phyloP scores from a whole-genome alignment of 177 flowering plant genomes.

The Telopea speciosissima region DNA sequence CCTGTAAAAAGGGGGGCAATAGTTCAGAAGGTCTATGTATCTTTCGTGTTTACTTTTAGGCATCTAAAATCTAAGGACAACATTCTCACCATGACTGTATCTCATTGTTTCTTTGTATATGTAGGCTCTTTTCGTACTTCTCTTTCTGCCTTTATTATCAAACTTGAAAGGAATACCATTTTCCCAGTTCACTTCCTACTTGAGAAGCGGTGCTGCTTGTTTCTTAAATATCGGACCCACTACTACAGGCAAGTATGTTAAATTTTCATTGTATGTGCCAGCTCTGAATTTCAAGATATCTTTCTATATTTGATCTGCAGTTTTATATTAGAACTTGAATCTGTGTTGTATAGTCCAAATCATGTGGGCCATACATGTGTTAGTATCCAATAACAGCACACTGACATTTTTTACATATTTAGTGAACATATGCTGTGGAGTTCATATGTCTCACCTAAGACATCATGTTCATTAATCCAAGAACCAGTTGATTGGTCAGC shows the following conservation, averaged over 20 bases:
- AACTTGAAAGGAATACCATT: conserved; percentile 78
- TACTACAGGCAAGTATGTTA: conserved; percentile 33
- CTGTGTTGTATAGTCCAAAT: background rate
- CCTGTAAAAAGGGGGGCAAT: no score
- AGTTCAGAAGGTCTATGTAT: background rate
- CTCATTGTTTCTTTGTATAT: conserved; percentile 11
- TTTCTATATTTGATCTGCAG: background rate
- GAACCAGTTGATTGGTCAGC: no score
- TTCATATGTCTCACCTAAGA: no score
- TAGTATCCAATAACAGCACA: no score
- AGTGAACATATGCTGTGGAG: no score
- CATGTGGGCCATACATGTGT: no score
- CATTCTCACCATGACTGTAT: conserved; percentile 4
- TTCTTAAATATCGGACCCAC: conserved; percentile 53
- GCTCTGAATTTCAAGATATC: background rate
- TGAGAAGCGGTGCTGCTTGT: conserved; percentile 74
- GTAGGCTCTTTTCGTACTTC: conserved; percentile 84
- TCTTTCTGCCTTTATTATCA: conserved; percentile 72
- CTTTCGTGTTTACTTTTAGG: background rate
- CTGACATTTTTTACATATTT: no score
- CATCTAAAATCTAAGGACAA: background rate
- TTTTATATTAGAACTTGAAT: background rate
- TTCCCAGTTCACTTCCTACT: conserved; percentile 57
- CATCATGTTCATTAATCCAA: no score
- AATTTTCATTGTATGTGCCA: background rate